Evolutionary conservation across 129 eudicot species (phyloP).

Genomic region (sunflower (Helianthus annuus)): DNA sequence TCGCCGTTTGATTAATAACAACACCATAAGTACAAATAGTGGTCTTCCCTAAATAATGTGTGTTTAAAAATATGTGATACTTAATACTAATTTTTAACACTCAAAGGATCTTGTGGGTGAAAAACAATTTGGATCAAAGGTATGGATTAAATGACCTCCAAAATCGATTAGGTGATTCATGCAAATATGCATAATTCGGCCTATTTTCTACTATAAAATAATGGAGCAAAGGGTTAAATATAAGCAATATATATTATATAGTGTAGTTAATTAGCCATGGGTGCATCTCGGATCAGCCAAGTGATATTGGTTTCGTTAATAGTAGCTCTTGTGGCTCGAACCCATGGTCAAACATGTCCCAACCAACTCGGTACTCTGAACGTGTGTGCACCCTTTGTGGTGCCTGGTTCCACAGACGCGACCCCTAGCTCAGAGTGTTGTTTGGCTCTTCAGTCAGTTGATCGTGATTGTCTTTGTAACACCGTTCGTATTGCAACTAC

Average conservation of each 20-base stretch:
- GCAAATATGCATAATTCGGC: conserved; percentile 18
- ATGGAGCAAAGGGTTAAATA: neutral
- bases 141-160: conserved; percentile 32
- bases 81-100: neutral
- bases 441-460: conserved; percentile 58
- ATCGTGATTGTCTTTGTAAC: conserved; percentile 71
- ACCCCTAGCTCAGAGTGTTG: conserved; percentile 67
- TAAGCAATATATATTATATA: too few relatives aligned
- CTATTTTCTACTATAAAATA: conserved; percentile 35
- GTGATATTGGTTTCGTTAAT: conserved; percentile 23
- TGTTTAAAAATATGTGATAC: neutral
- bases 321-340: conserved; percentile 25
- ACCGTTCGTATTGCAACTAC: conserved; percentile 58
- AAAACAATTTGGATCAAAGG: neutral
- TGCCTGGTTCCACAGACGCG: conserved; percentile 45
- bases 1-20: too few relatives aligned
- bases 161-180: conserved; percentile 48
- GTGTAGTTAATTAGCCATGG: conserved; percentile 12
- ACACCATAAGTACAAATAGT: too few relatives aligned
- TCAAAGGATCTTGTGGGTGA: neutral
- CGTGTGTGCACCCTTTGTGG: conserved; percentile 71
- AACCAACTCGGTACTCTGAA: conserved; percentile 47
- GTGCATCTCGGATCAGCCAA: conserved; percentile 15
- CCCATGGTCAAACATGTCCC: conserved; percentile 46
- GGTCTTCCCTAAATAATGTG: too few relatives aligned